phyloP scores from a whole-genome alignment of 768 basidiomycete species.

The Flagelloscypha sp. region DNA sequence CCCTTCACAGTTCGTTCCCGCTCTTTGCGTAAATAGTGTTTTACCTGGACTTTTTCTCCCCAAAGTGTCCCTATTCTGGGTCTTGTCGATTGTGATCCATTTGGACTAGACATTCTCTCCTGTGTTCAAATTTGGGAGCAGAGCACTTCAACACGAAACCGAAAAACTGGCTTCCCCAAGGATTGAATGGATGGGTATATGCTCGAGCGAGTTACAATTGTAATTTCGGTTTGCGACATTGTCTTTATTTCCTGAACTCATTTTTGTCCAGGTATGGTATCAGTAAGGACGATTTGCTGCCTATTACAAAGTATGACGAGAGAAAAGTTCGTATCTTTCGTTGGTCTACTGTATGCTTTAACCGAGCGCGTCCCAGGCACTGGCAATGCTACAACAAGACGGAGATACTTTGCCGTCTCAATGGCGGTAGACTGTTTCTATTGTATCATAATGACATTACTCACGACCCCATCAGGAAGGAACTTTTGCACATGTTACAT shows the following conservation, averaged over 20 bases:
- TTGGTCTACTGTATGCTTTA: too few species aligned
- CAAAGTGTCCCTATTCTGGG: slow-evolving; percentile 73
- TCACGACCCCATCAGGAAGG: slow-evolving; percentile 44
- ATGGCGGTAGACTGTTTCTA: slow-evolving; percentile 52
- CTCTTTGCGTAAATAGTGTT: not conserved
- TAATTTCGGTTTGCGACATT: slow-evolving; percentile 21
- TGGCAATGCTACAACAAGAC: slow-evolving; percentile 47
- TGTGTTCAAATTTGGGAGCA: slow-evolving; percentile 82
- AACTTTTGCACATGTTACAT: slow-evolving; percentile 74
- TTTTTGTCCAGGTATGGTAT: slow-evolving; percentile 44
- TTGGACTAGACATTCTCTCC: slow-evolving; percentile 86
- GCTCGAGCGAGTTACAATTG: slow-evolving; percentile 57
- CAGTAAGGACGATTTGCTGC: slow-evolving; percentile 51
- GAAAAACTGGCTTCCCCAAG: slow-evolving; percentile 57
- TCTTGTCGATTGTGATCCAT: slow-evolving; percentile 86
- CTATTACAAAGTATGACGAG: slow-evolving; percentile 63
- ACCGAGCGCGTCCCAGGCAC: slow-evolving; percentile 52
- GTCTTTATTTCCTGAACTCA: not conserved
- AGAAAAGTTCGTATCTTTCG: slow-evolving; percentile 64
- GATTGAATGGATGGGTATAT: slow-evolving; percentile 76
- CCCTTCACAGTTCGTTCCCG: slow-evolving; percentile 40
- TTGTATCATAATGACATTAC: slow-evolving; percentile 6
- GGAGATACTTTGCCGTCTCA: slow-evolving; percentile 35
- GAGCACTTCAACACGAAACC: slow-evolving; percentile 60
- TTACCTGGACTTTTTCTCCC: slow-evolving; percentile 2